Percentiles rank a stretch among this genome's conserved stretches.
These are phyloP conservation scores for Clitopilus passeckerianus DNA, from an alignment of 768 basidiomycete genomes.

Conservation along the genomic window DNA sequence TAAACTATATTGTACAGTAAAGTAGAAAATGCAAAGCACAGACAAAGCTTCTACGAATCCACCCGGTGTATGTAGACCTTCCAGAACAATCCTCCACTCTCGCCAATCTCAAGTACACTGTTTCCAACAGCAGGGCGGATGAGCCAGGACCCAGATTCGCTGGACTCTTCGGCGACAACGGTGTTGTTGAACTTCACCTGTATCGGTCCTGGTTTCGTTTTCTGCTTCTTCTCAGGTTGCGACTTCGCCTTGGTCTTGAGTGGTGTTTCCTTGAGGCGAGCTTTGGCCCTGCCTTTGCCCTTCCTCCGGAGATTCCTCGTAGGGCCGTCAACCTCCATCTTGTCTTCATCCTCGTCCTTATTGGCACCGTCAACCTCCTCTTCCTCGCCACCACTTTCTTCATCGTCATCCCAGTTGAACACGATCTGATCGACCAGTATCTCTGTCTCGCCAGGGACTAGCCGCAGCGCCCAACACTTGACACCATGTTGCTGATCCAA, in stretches of 20 bases:
- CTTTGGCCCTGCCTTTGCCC: slow-evolving; percentile 32
- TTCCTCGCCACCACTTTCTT: slow-evolving; percentile 53
- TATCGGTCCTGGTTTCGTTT: slow-evolving; percentile 51
- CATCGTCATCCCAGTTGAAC: slow-evolving; percentile 55
- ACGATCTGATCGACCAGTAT: slow-evolving; percentile 49
- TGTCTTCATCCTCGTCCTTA: slow-evolving; percentile 41
- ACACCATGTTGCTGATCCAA: slow-evolving; percentile 71
- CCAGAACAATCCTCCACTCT: slow-evolving; percentile 65
- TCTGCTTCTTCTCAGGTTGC: slow-evolving; percentile 29
- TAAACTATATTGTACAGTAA: not conserved
- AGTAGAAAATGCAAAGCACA: not conserved
- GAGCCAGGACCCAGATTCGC: slow-evolving; percentile 53
- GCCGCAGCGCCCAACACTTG: slow-evolving; percentile 64
- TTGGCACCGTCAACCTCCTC: slow-evolving; percentile 32
- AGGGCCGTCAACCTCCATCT: slow-evolving; percentile 36
- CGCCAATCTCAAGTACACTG: slow-evolving; percentile 69
- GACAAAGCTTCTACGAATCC: slow-evolving; percentile 6
- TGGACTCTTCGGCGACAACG: slow-evolving; percentile 38
- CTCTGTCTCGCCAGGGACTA: slow-evolving; percentile 51
- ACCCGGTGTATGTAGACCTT: slow-evolving; percentile 60
- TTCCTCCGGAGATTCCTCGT: slow-evolving; percentile 39
- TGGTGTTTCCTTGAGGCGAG: slow-evolving; percentile 18
- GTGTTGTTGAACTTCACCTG: slow-evolving; percentile 64
- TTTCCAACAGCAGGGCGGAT: slow-evolving; percentile 53
- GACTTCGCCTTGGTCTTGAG: slow-evolving; percentile 24